Conservation (phyloP, 768 basidiomycete species). For the Sporobolomyces pararoseus region DNA sequence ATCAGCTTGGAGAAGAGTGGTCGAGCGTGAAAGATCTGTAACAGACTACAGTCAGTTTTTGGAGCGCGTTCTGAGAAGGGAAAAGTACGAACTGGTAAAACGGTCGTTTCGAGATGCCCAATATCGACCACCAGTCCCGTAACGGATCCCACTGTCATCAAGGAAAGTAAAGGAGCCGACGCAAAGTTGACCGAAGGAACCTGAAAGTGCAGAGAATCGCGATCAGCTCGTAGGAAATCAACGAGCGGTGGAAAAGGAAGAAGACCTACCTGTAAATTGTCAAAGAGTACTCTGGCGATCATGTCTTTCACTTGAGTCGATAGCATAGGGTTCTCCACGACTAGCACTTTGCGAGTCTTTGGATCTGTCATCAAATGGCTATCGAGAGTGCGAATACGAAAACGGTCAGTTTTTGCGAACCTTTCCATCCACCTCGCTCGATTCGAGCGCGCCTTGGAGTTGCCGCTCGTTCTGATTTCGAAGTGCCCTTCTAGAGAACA, state of each 20-base stretch:
- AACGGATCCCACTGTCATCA: slow-evolving; percentile 79
- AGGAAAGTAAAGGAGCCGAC: slow-evolving; percentile 75
- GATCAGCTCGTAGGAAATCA: no score
- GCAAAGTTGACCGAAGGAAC: slow-evolving; percentile 93
- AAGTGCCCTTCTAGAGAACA: background rate
- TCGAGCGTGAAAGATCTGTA: slow-evolving; percentile 80
- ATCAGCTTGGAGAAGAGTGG: slow-evolving; percentile 77
- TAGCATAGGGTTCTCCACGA: slow-evolving; percentile 83
- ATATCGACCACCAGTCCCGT: slow-evolving; percentile 91
- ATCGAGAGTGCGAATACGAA: background rate
- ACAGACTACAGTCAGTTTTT: background rate
- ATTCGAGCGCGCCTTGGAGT: no score
- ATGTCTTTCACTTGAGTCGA: slow-evolving; percentile 83
- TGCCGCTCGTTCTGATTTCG: no score
- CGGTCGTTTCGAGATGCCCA: slow-evolving; percentile 84
- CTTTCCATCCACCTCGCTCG: no score
- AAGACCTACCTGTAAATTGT: slow-evolving; percentile 71
- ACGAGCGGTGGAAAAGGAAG: background rate
- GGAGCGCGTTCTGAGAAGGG: background rate
- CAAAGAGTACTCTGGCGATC: slow-evolving; percentile 78
- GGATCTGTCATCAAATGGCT: slow-evolving; percentile 75
- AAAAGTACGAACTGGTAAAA: slow-evolving; percentile 67
- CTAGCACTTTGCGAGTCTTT: slow-evolving; percentile 87
- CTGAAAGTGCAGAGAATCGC: slow-evolving; percentile 51
- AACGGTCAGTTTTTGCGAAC: background rate